Evolutionary conservation across 208 protist species (phyloP), one percentile per base, ranked within the genome.

Genomic region (Naegleria fowleri): DNA sequence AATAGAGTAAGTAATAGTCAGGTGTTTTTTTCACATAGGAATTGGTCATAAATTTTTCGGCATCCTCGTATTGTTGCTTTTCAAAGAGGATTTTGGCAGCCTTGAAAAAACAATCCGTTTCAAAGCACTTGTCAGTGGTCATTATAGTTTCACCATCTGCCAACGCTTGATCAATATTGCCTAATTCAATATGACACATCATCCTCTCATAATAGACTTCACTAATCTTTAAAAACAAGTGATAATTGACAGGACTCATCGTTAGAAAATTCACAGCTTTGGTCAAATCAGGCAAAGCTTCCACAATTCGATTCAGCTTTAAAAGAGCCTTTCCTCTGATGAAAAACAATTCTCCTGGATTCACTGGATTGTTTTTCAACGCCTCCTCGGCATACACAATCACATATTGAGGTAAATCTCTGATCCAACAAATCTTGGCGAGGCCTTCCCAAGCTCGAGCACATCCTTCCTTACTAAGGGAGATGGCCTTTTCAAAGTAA

Each of bases 161-260:
- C 41, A 51, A 86, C 7, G 83, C 83, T 25, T 43, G 9, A 33
- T 48, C 9, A 48, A 51, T 40, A n/a, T 86, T 29, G 7, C 39
- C 83, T 7, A 86, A 51, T 48, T 86, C 83, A n/a, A 86, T 29
- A 51, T 86, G 22, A 51, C n/a, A 40, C 4, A 86, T 33, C 83
- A 86, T 86, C 11, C 83, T 41, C 11, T 86, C 83, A 86, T 51
- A 86, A 48, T 86, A 86, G 5, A 86, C 83, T 48, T 86, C 83
- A 51, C n/a, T 40, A 36, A 33, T 86, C 16, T 86, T 86, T 41
- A 86, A 48, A 86, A 33, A 43, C 22, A 86, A 38, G 19, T 85
- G 79, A 51, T 51, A 86, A 33, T 51, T 51, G 0, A 86, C 22
- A 33, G 83, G 83, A n/a, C 13, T n/a, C 5, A 86, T 51, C 11